phyloP scores from a whole-genome alignment of 2,329 filamentous ascomycete genomes.

The Calonectria fujianensis region DNA sequence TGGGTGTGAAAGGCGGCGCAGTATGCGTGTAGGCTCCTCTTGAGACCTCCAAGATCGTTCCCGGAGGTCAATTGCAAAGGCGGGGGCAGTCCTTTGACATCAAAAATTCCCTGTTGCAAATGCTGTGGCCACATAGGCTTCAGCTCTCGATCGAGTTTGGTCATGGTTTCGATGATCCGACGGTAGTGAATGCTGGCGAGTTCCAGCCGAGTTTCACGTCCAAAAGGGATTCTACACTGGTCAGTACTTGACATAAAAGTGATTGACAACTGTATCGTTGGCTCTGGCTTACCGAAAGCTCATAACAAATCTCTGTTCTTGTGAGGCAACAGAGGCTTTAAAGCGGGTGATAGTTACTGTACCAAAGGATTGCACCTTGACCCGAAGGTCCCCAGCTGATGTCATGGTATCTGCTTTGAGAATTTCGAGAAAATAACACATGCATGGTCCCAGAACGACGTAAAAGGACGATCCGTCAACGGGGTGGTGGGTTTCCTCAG shows the following conservation, averaged over 20 bases:
- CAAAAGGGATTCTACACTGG: conserved; percentile 63
- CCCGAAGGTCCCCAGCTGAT: conserved; percentile 67
- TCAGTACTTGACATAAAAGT: conserved; percentile 36
- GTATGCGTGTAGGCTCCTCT: conserved; percentile 73
- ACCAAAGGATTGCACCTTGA: conserved; percentile 70
- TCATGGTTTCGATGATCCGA: conserved; percentile 72
- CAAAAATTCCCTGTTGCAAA: conserved; percentile 72
- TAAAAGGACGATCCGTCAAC: conserved; percentile 73
- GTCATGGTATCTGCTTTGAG: conserved; percentile 66
- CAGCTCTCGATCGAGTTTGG: conserved; percentile 72
- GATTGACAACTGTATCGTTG: not conserved
- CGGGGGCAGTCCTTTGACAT: conserved; percentile 70
- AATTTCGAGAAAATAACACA: conserved; percentile 72
- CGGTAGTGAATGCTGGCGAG: conserved; percentile 73
- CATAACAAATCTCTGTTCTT: conserved; percentile 75
- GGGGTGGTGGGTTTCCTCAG: conserved; percentile 66
- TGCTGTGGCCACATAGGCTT: conserved; percentile 76
- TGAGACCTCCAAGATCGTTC: conserved; percentile 73
- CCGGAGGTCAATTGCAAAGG: conserved; percentile 73
- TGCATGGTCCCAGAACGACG: conserved; percentile 72
- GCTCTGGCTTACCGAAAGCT: conserved; percentile 69
- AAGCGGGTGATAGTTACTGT: conserved; percentile 72
- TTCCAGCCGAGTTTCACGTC: conserved; percentile 67
- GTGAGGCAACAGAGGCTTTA: conserved; percentile 68
- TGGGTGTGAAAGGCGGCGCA: conserved; percentile 70